Evolutionary conservation across 106 monocot species (phyloP).

Genomic region (Dioscorea alata): DNA sequence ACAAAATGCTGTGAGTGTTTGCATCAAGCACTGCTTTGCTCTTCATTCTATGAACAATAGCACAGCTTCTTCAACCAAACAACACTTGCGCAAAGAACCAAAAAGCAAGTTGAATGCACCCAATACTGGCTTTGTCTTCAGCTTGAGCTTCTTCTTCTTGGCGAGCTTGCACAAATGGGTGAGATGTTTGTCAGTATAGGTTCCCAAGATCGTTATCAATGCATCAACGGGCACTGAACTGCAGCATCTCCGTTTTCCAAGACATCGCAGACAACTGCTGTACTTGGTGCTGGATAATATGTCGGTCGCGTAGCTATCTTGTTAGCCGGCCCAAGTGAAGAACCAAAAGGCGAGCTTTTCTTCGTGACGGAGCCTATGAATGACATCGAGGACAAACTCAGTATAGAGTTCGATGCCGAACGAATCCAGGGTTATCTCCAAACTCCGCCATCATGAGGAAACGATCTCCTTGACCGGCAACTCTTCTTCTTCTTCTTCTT

Average conservation of each 20-base stretch:
- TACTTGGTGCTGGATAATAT: conserved; percentile 75
- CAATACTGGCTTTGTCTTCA: too few species aligned
- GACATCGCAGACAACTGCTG: conserved; percentile 71
- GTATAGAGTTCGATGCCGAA: conserved; percentile 37
- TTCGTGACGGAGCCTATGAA: too few species aligned
- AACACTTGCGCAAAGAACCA: too few species aligned
- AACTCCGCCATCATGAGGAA: conserved; percentile 16
- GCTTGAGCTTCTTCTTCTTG: conserved; percentile 76
- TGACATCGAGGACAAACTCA: conserved; percentile 49
- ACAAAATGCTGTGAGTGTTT: too few species aligned
- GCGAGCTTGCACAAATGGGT: conserved; percentile 70
- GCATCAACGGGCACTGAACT: too few species aligned
- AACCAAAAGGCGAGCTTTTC: too few species aligned
- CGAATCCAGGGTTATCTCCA: conserved; percentile 47
- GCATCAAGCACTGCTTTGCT: too few species aligned
- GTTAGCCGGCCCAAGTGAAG: conserved; percentile 87
- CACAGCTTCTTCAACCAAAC: too few species aligned
- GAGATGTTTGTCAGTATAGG: conserved; percentile 67
- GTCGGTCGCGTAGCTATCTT: conserved; percentile 60
- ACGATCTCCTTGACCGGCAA: conserved; percentile 26
- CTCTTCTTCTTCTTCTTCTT: too few species aligned
- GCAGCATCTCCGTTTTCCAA: conserved; percentile 66
- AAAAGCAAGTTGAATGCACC: too few species aligned
- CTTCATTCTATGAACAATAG: too few species aligned
- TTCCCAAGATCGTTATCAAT: conserved; percentile 33